Base-by-base conservation (phyloP, 495 filamentous ascomycete species). In the Tuber magnatum region DNA sequence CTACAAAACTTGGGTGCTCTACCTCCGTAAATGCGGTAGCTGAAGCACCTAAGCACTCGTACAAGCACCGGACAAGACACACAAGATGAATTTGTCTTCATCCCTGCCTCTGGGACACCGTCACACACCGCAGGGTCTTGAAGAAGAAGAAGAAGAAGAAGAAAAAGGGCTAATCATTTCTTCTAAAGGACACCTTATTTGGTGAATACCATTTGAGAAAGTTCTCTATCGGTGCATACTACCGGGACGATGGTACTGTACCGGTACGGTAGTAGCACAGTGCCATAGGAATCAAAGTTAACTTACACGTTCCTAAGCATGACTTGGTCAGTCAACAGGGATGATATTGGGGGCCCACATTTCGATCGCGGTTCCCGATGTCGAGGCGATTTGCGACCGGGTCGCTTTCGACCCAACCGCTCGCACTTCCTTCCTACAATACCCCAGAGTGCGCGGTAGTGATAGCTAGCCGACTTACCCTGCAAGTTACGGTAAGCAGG, bases 261-360 rank as follows among this genome's bases (percentile, higher is more conserved):
- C 24, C 22, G 6, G 24, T 28, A 56, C 7, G 8, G 9, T 9
- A 24, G n/a, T n/a, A n/a, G 9, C 5, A 10, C 48, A 56, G 24
- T 56, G 3, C n/a, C 51, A 65, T 18, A 35, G 28, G 56, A 65
- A 16, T 65, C 56, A n/a, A n/a, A n/a, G n/a, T n/a, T 65, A 18
- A 65, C 56, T 65, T 65, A 65, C 56, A 65, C 56, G 14, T 65
- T 65, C 42, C 7, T 39, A 24, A 73, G 74, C 74, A 70, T 77
- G 76, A 78, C 76, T 78, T 77, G 76, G 76, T 73, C 56, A 65
- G 28, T 65, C 41, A 56, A 77, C 76, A 78, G 76, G 76, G 76
- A 77, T 78, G 61, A 72, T 43, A 74, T 72, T 70, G 35, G 56
- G 8, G 28, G 56, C n/a, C 56, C 14, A 32, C 14, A 65, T 65